A percentile compares a stretch with the other conserved stretches of the same genome.
phyloP scores from a whole-genome alignment of 1,284 basidiomycete species.

The Apiotrichum porosum region DNA sequence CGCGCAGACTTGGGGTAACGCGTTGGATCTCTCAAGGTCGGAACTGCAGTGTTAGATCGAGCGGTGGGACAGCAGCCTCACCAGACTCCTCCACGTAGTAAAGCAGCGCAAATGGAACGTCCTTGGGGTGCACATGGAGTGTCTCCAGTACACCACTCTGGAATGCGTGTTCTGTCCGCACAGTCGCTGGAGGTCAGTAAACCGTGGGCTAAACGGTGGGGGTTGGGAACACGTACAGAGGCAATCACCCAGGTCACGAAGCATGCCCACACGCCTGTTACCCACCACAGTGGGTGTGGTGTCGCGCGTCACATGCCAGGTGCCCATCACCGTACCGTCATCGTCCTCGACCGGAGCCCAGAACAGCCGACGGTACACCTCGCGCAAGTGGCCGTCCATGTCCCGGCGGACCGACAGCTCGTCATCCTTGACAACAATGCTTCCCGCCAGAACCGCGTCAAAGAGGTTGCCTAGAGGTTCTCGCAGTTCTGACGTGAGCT shows the following conservation, averaged over 20 bases:
- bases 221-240: conserved; percentile 22
- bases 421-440: neutral
- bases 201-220: neutral
- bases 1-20: neutral
- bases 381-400: conserved; percentile 4
- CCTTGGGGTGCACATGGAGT: conserved; percentile 28
- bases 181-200: conserved; percentile 19
- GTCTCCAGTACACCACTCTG: conserved; percentile 37
- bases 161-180: conserved; percentile 35
- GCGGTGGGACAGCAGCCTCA: no score
- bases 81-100: conserved; percentile 30
- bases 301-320: conserved; percentile 41
- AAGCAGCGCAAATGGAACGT: conserved; percentile 40
- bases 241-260: conserved; percentile 38
- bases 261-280: conserved; percentile 25
- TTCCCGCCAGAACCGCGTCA: neutral
- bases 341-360: conserved; percentile 40
- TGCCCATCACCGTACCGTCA: conserved; percentile 32
- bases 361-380: conserved; percentile 32
- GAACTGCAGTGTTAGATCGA: no score
- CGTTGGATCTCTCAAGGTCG: no score
- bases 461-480: neutral
- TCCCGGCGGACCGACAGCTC: neutral
- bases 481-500: no score
- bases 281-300: conserved; percentile 32